A percentile compares a stretch with the other conserved stretches of the same genome.
These are phyloP conservation scores for Annulohypoxylon bovei DNA, from an alignment of 495 filamentous ascomycete species.

Conservation along the genomic window DNA sequence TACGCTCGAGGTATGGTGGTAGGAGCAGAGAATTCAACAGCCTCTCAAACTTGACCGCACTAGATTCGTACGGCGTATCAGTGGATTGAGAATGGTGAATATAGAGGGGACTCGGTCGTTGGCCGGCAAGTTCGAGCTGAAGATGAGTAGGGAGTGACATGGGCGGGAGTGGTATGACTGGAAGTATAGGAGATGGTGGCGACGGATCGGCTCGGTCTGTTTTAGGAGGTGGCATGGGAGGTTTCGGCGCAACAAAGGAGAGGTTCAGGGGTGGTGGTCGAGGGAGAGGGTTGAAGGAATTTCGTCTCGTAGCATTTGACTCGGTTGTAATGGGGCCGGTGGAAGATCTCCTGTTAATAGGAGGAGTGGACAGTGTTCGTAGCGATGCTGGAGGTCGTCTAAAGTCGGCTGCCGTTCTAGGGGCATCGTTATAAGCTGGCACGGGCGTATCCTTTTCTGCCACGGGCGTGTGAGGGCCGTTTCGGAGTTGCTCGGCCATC, in stretches of 20 bases:
- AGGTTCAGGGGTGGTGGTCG: slow-evolving; percentile 46
- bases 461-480: slow-evolving; percentile 11
- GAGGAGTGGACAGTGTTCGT: slow-evolving; percentile 58
- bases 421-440: slow-evolving; percentile 14
- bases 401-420: slow-evolving; percentile 44
- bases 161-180: slow-evolving; percentile 81
- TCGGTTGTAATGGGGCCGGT: slow-evolving; percentile 39
- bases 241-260: slow-evolving; percentile 16
- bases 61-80: slow-evolving; percentile 93
- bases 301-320: slow-evolving; percentile 40
- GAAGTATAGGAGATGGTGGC: slow-evolving; percentile 72
- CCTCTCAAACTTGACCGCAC: slow-evolving; percentile 93
- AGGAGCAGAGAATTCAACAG: slow-evolving; percentile 89
- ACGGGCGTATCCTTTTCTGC: slow-evolving; percentile 1
- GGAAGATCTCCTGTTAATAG: slow-evolving; percentile 51
- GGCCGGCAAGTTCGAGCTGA: slow-evolving; percentile 85
- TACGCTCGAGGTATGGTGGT: slow-evolving; percentile 82
- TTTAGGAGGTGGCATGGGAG: slow-evolving; percentile 29
- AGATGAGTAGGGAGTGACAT: slow-evolving; percentile 88
- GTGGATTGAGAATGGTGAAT: slow-evolving; percentile 77
- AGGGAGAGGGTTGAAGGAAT: slow-evolving; percentile 48
- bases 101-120: slow-evolving; percentile 85
- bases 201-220: slow-evolving; percentile 44
- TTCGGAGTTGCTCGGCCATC: slow-evolving; percentile 45
- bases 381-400: slow-evolving; percentile 39